Conservation (phyloP, 441 rosid species). For the Erysimum pusillum region DNA sequence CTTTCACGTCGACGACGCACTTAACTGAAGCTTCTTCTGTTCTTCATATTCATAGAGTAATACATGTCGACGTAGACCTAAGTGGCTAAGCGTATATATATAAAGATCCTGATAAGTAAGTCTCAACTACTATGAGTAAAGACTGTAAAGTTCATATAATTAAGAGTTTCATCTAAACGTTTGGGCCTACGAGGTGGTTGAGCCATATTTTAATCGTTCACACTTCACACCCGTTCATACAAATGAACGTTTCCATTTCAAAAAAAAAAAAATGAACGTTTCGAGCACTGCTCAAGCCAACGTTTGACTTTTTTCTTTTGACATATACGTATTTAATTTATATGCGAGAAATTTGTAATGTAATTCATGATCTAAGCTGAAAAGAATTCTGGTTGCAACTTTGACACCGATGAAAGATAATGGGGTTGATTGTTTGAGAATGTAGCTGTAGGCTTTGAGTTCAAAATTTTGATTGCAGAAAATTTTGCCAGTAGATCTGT, state of each 20-base stretch:
- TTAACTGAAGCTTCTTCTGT: neutral
- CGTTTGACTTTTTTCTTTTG: neutral
- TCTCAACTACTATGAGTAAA: neutral
- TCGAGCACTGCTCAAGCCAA: conserved; percentile 15
- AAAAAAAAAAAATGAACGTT: too few relatives aligned
- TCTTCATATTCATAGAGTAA: neutral
- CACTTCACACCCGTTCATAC: too few relatives aligned
- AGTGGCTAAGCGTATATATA: neutral
- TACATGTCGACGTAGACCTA: conserved; percentile 9
- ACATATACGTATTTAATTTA: neutral
- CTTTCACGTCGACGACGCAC: neutral
- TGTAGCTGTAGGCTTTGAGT: too few relatives aligned
- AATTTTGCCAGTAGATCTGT: too few relatives aligned
- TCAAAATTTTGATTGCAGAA: too few relatives aligned
- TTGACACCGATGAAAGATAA: neutral
- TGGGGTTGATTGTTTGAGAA: too few relatives aligned
- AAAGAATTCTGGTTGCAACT: neutral
- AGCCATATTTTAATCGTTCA: neutral
- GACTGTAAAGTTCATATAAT: neutral
- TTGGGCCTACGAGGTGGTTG: conserved; percentile 13
- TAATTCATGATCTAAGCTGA: neutral
- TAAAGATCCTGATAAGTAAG: neutral
- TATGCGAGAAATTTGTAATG: neutral
- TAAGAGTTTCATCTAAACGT: neutral
- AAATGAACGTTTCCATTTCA: conserved; percentile 5